phyloP scores from a whole-genome alignment of 768 basidiomycete genomes.

The Tylopilus sp. region DNA sequence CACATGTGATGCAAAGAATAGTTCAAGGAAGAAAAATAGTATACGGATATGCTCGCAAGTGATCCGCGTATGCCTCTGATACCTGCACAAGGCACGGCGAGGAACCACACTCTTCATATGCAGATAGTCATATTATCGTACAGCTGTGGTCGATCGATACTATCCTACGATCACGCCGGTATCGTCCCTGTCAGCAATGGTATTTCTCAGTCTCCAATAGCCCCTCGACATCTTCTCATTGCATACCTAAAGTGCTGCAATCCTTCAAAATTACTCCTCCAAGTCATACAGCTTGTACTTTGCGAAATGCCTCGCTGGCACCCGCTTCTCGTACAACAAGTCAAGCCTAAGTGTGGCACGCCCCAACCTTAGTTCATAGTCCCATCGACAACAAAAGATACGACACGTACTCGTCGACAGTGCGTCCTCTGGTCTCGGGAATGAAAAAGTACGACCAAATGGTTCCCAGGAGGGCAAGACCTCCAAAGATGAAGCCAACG shows the following conservation, averaged over 20 bases:
- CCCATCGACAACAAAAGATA: not conserved
- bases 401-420: conserved; percentile 27
- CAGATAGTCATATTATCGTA: not conserved
- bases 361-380: not conserved
- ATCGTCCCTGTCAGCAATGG: not conserved
- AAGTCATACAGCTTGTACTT: conserved; percentile 13
- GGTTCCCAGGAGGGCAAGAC: conserved; percentile 17
- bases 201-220: not conserved
- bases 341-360: conserved; percentile 21
- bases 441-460: conserved; percentile 29
- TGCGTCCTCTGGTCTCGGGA: conserved; percentile 27
- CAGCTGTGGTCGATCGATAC: not conserved
- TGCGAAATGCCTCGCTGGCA: conserved; percentile 28
- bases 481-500: conserved; percentile 28
- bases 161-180: not conserved
- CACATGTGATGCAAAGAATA: no score
- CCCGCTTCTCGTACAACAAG: conserved; percentile 28
- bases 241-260: not conserved
- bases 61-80: no score
- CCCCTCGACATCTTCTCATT: not conserved
- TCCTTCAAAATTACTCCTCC: not conserved
- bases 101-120: no score
- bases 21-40: no score
- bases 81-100: no score
- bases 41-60: no score